A percentile compares a stretch with the other conserved stretches of the same genome.
These are phyloP conservation scores for Fusarium brevicatenulatum DNA, from an alignment of 2,329 filamentous ascomycete genomes.

Conservation along the genomic window DNA sequence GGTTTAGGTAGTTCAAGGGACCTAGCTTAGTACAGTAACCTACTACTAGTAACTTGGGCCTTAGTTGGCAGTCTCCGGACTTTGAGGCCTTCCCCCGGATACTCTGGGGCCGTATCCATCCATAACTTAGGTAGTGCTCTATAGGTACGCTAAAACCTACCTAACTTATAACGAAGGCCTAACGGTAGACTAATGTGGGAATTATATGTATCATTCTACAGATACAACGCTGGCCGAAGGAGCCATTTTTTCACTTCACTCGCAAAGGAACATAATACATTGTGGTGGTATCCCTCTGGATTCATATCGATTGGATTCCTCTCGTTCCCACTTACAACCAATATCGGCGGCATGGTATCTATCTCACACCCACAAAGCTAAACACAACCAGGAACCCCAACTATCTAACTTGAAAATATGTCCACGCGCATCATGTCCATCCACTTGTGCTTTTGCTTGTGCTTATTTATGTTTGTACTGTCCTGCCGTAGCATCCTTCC, in stretches of 20 bases:
- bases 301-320: conserved; percentile 23
- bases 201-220: neutral
- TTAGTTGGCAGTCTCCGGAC: neutral
- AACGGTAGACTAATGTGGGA: neutral
- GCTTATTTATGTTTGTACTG: neutral
- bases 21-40: neutral
- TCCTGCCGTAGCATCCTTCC: neutral
- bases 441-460: conserved; percentile 7
- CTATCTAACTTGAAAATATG: conserved; percentile 38
- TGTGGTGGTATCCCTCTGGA: neutral
- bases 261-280: neutral
- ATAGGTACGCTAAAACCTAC: neutral
- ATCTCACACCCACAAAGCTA: conserved; percentile 42
- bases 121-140: neutral
- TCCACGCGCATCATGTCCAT: conserved; percentile 8
- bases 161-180: neutral
- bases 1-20: neutral
- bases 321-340: conserved; percentile 31
- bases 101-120: neutral
- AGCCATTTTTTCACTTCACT: neutral
- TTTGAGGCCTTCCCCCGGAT: neutral
- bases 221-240: neutral
- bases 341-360: conserved; percentile 39
- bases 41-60: too few relatives aligned
- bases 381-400: conserved; percentile 26